A percentile compares a stretch with the other conserved stretches of the same genome.
Conservation (phyloP, 73 alveolate genomes). For the Urostyla sp. region DNA sequence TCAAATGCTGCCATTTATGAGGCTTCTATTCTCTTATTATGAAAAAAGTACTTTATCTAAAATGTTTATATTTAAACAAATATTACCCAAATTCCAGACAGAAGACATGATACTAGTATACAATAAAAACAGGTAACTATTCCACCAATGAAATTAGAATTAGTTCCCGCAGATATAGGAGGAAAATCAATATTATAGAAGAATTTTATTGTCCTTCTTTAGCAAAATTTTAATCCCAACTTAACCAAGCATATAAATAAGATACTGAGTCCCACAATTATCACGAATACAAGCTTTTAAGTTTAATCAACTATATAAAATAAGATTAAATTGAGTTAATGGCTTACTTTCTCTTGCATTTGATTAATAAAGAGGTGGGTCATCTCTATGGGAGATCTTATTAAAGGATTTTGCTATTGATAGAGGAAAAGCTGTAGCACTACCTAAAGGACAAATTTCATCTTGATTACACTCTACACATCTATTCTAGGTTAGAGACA, state of each 20-base stretch:
- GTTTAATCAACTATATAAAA: constrained; percentile 31
- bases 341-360: constrained; percentile 14
- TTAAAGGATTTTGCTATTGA: background rate
- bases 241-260: background rate
- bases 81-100: constrained; percentile 34
- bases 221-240: background rate
- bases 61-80: background rate
- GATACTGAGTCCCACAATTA: background rate
- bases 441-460: constrained; percentile 43
- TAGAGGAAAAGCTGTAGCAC: constrained; percentile 33
- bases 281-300: background rate
- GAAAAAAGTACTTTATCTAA: constrained; percentile 26
- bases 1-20: constrained; percentile 39
- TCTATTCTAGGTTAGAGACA: background rate
- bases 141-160: constrained; percentile 18
- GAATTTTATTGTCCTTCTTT: constrained; percentile 21
- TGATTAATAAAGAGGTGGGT: constrained; percentile 32
- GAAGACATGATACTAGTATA: background rate
- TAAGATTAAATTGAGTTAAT: too few relatives aligned
- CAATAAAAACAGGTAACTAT: background rate
- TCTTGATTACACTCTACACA: constrained; percentile 5
- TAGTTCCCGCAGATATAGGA: constrained; percentile 30
- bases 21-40: constrained; percentile 39
- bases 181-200: constrained; percentile 16
- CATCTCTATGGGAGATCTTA: constrained; percentile 2